phyloP scores from a whole-genome alignment of 2,329 filamentous ascomycete species.

The Fusarium fracticaudum region DNA sequence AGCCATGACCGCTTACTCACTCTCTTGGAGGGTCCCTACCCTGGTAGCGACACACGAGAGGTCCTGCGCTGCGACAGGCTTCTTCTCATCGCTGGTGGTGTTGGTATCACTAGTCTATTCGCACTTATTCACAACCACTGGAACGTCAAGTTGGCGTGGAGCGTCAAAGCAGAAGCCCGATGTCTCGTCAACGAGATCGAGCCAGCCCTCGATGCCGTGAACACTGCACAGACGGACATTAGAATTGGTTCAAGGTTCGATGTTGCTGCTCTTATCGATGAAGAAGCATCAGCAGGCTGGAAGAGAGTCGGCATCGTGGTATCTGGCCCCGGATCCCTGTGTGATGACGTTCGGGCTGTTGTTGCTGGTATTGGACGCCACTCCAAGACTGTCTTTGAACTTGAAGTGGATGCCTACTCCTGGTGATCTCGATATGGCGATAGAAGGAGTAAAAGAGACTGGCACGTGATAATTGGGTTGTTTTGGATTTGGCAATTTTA shows the following conservation, averaged over 20 bases:
- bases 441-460: neutral
- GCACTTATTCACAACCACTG: slow-evolving; percentile 1
- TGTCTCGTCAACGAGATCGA: slow-evolving; percentile 11
- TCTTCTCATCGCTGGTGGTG: slow-evolving; percentile 6
- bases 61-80: slow-evolving; percentile 10
- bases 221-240: neutral
- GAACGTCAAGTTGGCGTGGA: slow-evolving; percentile 10
- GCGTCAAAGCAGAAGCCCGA: neutral
- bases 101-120: slow-evolving; percentile 5
- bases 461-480: neutral
- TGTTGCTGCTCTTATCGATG: neutral
- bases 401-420: slow-evolving; percentile 18
- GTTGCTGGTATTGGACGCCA: slow-evolving; percentile 7
- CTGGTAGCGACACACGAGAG: neutral
- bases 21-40: neutral
- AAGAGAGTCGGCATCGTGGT: slow-evolving; percentile 13
- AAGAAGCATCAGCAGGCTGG: slow-evolving; percentile 2
- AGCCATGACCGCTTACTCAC: slow-evolving; percentile 11
- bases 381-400: slow-evolving; percentile 7
- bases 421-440: neutral
- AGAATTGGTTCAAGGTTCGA: slow-evolving; percentile 3
- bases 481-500: neutral
- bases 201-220: neutral
- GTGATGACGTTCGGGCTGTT: neutral
- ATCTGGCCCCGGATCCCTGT: slow-evolving; percentile 4